Evolutionary conservation across 2,329 filamentous ascomycete species (phyloP), one percentile per base, ranked within the genome.

Genomic region (Neopestalotiopsis clavispora): DNA sequence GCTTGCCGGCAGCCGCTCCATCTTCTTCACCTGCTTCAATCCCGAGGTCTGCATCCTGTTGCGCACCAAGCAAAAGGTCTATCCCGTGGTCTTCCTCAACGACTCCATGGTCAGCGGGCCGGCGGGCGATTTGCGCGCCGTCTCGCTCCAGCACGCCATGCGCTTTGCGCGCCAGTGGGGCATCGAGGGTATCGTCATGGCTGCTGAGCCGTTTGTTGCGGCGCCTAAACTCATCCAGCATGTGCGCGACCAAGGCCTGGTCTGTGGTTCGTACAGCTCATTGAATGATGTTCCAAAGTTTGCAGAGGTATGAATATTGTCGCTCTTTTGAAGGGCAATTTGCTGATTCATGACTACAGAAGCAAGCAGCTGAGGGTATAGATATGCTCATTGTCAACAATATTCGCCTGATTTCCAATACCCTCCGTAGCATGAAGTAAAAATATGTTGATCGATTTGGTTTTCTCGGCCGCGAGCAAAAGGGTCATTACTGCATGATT

Each of bases 71-170:
- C 66, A 67, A 14, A 61, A 63, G 38, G 38, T 57, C 1, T 67
- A 67, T 9, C 66, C 66, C 4, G 66, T 67, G 4, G 66, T 62
- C 17, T 67, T 67, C 23, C 66, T 58, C 5, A 67, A 68, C 66
- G 23, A 68, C 56, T 70, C 69, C 17, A 68, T 70, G 66, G 63
- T 66, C 66, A 70, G 69, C 63, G 69, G 69, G 1, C 56, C 56
- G 2, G 66, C 66, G 1, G 66, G 66, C 20, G 66, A 67, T 14
- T 2, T 28, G 40, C 57, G 66, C n/a, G 66, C 66, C 4, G 34
- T 42, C 3, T 62, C 56, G 0, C 66, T 67, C 1, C 66, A 67
- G 66, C 57, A 63, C 7, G 66, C 66, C 14, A 52, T 67, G 45
- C 58, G 66, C 1, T 67, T 67, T 28, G 66, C 59, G 5, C 57